phyloP scores from a whole-genome alignment of 495 filamentous ascomycete genomes.

The Aspergillus affinis region DNA sequence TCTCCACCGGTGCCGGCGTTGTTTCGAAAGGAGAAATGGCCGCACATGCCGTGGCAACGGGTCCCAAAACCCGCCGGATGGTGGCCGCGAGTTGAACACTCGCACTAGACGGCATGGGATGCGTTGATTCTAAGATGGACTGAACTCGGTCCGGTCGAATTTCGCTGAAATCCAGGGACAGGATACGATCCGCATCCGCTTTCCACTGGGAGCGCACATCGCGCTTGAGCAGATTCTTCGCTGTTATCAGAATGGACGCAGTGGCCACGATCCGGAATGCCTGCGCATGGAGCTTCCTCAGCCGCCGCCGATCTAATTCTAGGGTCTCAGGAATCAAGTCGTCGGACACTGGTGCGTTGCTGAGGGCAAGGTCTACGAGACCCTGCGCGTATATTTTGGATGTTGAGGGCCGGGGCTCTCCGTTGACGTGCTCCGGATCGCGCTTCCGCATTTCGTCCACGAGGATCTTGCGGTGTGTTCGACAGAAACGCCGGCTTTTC shows the following conservation, averaged over 20 bases:
- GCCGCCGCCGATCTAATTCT: constrained; percentile 71
- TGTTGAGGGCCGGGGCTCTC: constrained; percentile 36
- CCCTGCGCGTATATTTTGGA: constrained; percentile 80
- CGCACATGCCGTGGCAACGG: constrained; percentile 39
- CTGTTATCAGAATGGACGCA: constrained; percentile 80
- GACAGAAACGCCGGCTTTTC: constrained; percentile 72
- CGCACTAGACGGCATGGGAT: constrained; percentile 66
- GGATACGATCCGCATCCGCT: constrained; percentile 75
- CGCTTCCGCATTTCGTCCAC: constrained; percentile 69
- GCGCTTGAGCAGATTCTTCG: constrained; percentile 92
- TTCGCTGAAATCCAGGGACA: constrained; percentile 56
- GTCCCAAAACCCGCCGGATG: constrained; percentile 56
- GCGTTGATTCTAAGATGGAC: constrained; percentile 73
- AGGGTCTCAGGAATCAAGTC: constrained; percentile 80
- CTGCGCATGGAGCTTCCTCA: constrained; percentile 62
- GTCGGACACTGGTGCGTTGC: constrained; percentile 52
- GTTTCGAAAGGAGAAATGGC: constrained; percentile 36
- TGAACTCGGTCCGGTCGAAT: constrained; percentile 64
- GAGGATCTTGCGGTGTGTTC: constrained; percentile 63
- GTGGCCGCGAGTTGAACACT: constrained; percentile 47
- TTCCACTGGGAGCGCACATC: constrained; percentile 91
- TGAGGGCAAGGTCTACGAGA: constrained; percentile 63
- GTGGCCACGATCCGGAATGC: constrained; percentile 76
- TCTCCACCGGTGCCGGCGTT: constrained; percentile 38
- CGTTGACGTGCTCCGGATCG: constrained; percentile 66